These are phyloP conservation scores for Rhazya stricta DNA, from an alignment of 257 asterid genomes.

Conservation along the genomic window DNA sequence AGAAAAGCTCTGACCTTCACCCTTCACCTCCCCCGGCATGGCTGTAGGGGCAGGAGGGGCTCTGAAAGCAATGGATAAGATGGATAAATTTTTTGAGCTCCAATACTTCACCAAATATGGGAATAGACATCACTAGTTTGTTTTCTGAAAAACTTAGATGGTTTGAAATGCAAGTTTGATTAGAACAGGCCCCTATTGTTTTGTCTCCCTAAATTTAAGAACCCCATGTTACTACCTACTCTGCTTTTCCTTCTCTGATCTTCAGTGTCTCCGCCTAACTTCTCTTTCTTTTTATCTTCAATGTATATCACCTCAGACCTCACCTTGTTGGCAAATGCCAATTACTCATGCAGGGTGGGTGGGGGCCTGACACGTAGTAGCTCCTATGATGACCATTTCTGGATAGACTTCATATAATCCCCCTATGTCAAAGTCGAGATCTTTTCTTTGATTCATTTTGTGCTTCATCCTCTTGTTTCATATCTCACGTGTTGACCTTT, in stretches of 20 bases:
- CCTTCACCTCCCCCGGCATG: too few relatives aligned
- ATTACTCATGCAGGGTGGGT: neutral
- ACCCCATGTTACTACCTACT: conserved; percentile 51
- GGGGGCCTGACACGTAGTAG: conserved; percentile 4
- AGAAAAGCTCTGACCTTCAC: too few relatives aligned
- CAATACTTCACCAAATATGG: conserved; percentile 16
- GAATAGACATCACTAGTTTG: conserved; percentile 27
- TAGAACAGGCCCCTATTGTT: conserved; percentile 24
- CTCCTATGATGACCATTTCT: neutral
- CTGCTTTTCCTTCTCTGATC: conserved; percentile 27
- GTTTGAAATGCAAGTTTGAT: conserved; percentile 3
- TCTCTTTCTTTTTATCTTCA: neutral
- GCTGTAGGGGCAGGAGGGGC: too few relatives aligned
- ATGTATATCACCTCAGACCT: too few relatives aligned
- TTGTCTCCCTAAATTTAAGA: conserved; percentile 49
- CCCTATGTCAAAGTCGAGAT: neutral
- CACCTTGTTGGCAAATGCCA: neutral
- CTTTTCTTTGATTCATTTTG: neutral
- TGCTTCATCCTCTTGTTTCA: neutral
- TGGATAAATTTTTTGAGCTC: conserved; percentile 11
- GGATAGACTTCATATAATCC: neutral
- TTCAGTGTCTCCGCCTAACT: conserved; percentile 15
- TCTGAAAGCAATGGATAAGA: conserved; percentile 19
- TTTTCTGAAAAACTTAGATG: conserved; percentile 2
- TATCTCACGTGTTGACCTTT: neutral